Conservation (phyloP, 805 yeast species). For the Phaffomyces antillensis region DNA sequence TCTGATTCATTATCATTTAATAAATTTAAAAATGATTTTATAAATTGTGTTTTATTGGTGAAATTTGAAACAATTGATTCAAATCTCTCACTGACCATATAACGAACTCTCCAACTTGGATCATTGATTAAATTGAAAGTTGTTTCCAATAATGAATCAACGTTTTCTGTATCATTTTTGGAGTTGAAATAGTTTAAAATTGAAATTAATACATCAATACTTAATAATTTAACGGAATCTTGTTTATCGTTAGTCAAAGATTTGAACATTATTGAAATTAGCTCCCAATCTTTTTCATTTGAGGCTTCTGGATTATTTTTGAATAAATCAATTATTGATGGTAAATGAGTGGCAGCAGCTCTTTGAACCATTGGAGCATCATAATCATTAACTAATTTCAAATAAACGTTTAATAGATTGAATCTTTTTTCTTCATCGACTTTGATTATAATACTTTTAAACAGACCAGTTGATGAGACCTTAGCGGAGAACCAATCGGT, state of each 20-base stretch:
- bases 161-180: constrained; percentile 50
- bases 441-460: constrained; percentile 57
- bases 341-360: constrained; percentile 83
- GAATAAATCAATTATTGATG: constrained; percentile 59
- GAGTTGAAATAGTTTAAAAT: constrained; percentile 63
- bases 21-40: constrained; percentile 59
- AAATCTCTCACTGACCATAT: constrained; percentile 95
- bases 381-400: constrained; percentile 62
- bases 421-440: constrained; percentile 50
- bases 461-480: constrained; percentile 87
- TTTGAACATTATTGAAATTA: constrained; percentile 76
- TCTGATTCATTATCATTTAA: constrained; percentile 94
- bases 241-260: constrained; percentile 76
- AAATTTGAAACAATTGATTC: constrained; percentile 64
- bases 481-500: constrained; percentile 94
- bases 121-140: constrained; percentile 72
- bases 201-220: constrained; percentile 82
- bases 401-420: constrained; percentile 58
- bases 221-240: constrained; percentile 87
- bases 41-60: constrained; percentile 40
- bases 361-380: constrained; percentile 98
- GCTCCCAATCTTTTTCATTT: constrained; percentile 63
- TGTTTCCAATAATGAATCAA: constrained; percentile 54
- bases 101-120: constrained; percentile 96
- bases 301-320: constrained; percentile 38